phyloP scores from a whole-genome alignment of 2,329 filamentous ascomycete genomes.

The Beauveria caledonica region DNA sequence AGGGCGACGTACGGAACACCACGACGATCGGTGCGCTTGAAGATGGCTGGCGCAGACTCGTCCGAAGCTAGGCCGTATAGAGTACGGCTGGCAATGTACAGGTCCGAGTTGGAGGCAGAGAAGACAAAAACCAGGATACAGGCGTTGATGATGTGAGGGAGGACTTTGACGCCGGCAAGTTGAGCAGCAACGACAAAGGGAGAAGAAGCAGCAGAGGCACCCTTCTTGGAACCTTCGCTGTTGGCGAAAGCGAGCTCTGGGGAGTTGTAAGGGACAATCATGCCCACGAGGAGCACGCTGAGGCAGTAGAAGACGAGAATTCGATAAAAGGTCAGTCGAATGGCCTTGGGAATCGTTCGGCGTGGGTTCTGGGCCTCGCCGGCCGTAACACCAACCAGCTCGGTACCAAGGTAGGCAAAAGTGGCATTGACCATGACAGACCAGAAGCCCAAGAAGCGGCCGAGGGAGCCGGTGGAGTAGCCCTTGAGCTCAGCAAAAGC shows the following conservation, averaged over 20 bases:
- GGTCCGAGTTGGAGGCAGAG: slow-evolving; percentile 67
- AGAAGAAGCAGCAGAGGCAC: slow-evolving; percentile 50
- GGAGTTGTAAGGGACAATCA: slow-evolving; percentile 67
- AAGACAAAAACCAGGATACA: slow-evolving; percentile 71
- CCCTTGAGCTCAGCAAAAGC: slow-evolving; percentile 24
- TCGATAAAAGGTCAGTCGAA: slow-evolving; percentile 73
- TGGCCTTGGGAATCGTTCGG: slow-evolving; percentile 66
- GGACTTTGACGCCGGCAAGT: slow-evolving; percentile 50
- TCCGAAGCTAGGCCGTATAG: slow-evolving; percentile 66
- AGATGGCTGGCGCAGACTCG: slow-evolving; percentile 62
- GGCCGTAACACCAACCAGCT: slow-evolving; percentile 70
- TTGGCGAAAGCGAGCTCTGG: slow-evolving; percentile 50
- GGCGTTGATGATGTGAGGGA: slow-evolving; percentile 63
- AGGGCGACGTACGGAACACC: slow-evolving; percentile 65
- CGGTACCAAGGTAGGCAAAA: slow-evolving; percentile 71
- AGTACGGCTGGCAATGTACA: slow-evolving; percentile 67
- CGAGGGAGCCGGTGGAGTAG: slow-evolving; percentile 23
- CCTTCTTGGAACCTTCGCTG: slow-evolving; percentile 20
- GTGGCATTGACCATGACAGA: slow-evolving; percentile 66
- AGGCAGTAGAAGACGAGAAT: slow-evolving; percentile 75
- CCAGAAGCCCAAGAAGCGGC: slow-evolving; percentile 58
- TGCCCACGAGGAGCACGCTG: slow-evolving; percentile 65
- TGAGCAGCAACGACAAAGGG: slow-evolving; percentile 70
- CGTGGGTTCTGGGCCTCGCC: slow-evolving; percentile 74
- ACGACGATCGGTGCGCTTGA: slow-evolving; percentile 61